These are phyloP conservation scores for Ogataea methylovora DNA, from an alignment of 805 yeast species.

Conservation along the genomic window DNA sequence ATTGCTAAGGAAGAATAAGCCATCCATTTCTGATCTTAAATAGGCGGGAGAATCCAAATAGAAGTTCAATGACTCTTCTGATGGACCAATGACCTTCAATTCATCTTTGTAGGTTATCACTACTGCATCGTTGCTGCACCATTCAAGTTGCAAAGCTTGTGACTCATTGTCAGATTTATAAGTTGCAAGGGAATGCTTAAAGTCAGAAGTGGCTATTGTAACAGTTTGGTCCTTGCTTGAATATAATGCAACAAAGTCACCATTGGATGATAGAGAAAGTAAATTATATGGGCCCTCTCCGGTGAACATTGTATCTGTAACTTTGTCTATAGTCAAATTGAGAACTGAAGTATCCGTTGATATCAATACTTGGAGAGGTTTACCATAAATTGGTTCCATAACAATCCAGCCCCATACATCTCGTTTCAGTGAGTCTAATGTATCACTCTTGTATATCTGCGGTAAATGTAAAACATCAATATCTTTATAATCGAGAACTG, in stretches of 20 bases:
- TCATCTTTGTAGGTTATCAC: conserved; percentile 54
- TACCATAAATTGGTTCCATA: conserved; percentile 11
- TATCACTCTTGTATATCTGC: too few relatives aligned
- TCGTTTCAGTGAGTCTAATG: too few relatives aligned
- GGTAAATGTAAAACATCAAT: too few relatives aligned
- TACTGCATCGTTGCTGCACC: conserved; percentile 88
- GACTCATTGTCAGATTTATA: conserved; percentile 29
- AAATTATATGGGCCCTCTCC: conserved; percentile 10
- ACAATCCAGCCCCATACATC: conserved; percentile 15
- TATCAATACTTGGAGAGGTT: conserved; percentile 9
- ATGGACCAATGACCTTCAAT: conserved; percentile 64
- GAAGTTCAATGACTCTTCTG: conserved; percentile 47
- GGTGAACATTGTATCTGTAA: too few relatives aligned
- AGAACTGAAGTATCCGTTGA: background rate
- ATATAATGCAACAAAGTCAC: conserved; percentile 46
- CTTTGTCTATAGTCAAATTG: background rate
- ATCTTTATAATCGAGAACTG: conserved; percentile 32
- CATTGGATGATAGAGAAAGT: conserved; percentile 37
- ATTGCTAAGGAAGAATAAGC: conserved; percentile 57
- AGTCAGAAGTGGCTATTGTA: conserved; percentile 42
- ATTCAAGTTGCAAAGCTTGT: conserved; percentile 43
- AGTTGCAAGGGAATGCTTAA: conserved; percentile 35
- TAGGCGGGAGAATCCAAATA: conserved; percentile 37
- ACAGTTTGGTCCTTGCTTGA: conserved; percentile 33
- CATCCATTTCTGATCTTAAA: conserved; percentile 54